These are phyloP conservation scores for Fusarium aywerte DNA, from an alignment of 2,329 filamentous ascomycete species.

Conservation along the genomic window DNA sequence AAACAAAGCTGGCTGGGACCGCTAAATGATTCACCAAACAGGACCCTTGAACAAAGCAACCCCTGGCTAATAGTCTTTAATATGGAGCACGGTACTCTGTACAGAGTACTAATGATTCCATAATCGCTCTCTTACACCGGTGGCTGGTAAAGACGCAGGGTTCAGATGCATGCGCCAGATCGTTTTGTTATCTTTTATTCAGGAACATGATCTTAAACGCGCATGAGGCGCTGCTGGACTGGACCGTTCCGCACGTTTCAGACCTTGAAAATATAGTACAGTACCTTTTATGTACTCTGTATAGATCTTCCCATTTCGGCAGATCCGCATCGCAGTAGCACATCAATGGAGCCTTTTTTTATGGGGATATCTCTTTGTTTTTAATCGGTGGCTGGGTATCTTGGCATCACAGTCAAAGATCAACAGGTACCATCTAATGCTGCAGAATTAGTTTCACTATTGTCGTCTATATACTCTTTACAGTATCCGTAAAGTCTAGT, in stretches of 20 bases:
- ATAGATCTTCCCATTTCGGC: conserved; percentile 20
- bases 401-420: conserved; percentile 5
- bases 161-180: conserved; percentile 1
- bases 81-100: too few relatives aligned
- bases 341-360: neutral
- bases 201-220: conserved; percentile 24
- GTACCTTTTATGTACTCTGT: neutral
- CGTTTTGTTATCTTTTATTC: conserved; percentile 11
- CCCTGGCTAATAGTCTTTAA: neutral
- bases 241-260: conserved; percentile 33
- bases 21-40: conserved; percentile 2
- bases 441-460: neutral
- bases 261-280: neutral
- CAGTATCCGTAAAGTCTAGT: neutral
- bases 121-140: neutral
- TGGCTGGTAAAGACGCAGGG: conserved; percentile 1
- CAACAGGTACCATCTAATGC: conserved; percentile 34
- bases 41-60: neutral
- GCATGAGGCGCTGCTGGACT: conserved; percentile 12
- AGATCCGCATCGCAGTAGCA: conserved; percentile 3
- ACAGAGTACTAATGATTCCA: too few relatives aligned
- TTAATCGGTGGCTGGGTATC: conserved; percentile 25
- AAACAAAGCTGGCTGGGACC: conserved; percentile 33
- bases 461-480: neutral
- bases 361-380: neutral